A percentile compares a stretch with the other conserved stretches of the same genome.
Conservation (phyloP, 2,329 filamentous ascomycete genomes). For the Trichoderma oligosporum region DNA sequence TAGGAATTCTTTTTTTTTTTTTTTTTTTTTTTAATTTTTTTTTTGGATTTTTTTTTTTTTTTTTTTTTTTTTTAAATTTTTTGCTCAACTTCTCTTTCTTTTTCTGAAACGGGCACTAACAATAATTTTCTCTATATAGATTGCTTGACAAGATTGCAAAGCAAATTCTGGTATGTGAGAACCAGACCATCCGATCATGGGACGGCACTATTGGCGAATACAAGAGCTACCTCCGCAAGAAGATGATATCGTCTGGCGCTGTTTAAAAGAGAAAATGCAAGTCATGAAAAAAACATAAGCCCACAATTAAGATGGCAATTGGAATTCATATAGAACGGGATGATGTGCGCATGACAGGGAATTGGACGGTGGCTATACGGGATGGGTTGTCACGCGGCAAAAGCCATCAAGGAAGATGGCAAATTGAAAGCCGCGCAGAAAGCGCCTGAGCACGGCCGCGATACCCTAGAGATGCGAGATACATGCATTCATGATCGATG, state of each 20-base stretch:
- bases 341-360: conserved; percentile 20
- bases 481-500: conserved; percentile 25
- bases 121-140: conserved; percentile 46
- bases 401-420: conserved; percentile 22
- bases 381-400: conserved; percentile 20
- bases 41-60: neutral
- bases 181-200: conserved; percentile 90
- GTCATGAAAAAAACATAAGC: conserved; percentile 2
- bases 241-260: conserved; percentile 87
- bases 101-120: too few species aligned
- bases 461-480: conserved; percentile 32
- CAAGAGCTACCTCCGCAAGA: conserved; percentile 98
- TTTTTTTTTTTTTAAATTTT: neutral
- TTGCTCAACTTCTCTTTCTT: too few species aligned
- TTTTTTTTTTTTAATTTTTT: neutral
- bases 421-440: conserved; percentile 8
- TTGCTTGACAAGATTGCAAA: conserved; percentile 99
- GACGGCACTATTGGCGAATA: conserved; percentile 86
- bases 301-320: conserved; percentile 10
- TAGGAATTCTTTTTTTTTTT: conserved; percentile 42
- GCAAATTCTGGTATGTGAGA: conserved; percentile 98
- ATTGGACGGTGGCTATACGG: conserved; percentile 20
- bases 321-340: conserved; percentile 26
- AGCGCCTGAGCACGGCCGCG: conserved; percentile 30
- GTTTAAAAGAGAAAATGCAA: conserved; percentile 54